These are phyloP conservation scores for Clavariopsis aquatica DNA, from an alignment of 495 filamentous ascomycete species.

Conservation along the genomic window DNA sequence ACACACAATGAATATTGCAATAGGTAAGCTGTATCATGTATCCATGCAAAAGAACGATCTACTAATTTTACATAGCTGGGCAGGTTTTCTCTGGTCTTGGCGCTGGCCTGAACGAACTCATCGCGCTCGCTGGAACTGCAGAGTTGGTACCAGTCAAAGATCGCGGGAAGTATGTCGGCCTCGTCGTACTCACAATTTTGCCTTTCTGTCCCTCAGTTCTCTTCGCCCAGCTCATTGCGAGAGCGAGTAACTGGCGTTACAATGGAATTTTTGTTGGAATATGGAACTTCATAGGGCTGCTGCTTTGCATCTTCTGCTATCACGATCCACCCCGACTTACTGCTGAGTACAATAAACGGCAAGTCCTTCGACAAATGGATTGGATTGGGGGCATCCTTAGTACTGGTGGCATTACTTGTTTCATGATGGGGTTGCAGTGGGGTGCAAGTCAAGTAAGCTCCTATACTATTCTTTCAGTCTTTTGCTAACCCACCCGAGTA, in stretches of 20 bases:
- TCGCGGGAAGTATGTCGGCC: slow-evolving; percentile 69
- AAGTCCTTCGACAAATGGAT: background rate
- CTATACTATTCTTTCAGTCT: background rate
- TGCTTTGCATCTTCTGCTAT: slow-evolving; percentile 66
- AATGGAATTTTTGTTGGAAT: slow-evolving; percentile 62
- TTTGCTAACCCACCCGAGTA: slow-evolving; percentile 64
- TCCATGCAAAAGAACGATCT: background rate
- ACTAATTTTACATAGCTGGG: slow-evolving; percentile 49
- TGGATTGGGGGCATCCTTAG: background rate
- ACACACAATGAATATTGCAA: slow-evolving; percentile 61
- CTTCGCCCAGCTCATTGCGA: slow-evolving; percentile 66
- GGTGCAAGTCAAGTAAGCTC: background rate
- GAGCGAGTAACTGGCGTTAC: slow-evolving; percentile 62
- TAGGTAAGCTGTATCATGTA: slow-evolving; percentile 37
- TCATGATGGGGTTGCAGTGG: background rate
- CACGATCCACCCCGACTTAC: slow-evolving; percentile 65
- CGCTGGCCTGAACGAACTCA: slow-evolving; percentile 66
- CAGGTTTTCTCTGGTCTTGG: slow-evolving; percentile 65
- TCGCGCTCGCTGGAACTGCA: slow-evolving; percentile 64
- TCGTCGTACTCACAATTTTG: slow-evolving; percentile 67
- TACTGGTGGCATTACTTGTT: background rate
- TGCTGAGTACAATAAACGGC: slow-evolving; percentile 4
- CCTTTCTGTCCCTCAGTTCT: slow-evolving; percentile 71
- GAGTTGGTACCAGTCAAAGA: slow-evolving; percentile 70
- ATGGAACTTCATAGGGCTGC: slow-evolving; percentile 63